Conservation (phyloP, 1,284 basidiomycete species). For the Cryptococcus jaspeensis region DNA sequence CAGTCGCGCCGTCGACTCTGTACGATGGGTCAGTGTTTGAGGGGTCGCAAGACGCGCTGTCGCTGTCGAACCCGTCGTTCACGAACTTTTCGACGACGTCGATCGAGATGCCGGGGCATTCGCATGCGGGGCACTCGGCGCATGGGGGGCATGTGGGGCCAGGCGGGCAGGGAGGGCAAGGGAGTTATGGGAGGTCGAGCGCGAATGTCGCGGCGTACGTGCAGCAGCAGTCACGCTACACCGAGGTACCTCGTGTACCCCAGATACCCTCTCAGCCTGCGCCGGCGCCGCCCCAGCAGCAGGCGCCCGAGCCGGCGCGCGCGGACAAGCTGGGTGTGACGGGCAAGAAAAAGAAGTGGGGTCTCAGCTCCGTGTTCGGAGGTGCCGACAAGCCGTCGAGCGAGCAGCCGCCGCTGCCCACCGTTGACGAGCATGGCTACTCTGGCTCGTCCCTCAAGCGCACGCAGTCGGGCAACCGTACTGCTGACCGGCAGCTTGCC, state of each 20-base stretch:
- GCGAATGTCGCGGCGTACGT: constrained; percentile 30
- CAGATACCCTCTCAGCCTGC: background rate
- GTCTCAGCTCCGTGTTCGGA: constrained; percentile 64
- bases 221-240: constrained; percentile 19
- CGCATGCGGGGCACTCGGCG: too few species aligned
- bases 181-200: background rate
- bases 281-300: constrained; percentile 12
- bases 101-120: constrained; percentile 4
- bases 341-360: constrained; percentile 54
- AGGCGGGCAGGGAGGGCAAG: too few species aligned
- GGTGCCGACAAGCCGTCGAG: constrained; percentile 63
- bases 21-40: constrained; percentile 30
- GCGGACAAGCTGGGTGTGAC: constrained; percentile 20
- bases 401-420: constrained; percentile 60
- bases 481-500: constrained; percentile 62
- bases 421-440: constrained; percentile 59
- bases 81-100: constrained; percentile 14
- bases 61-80: constrained; percentile 21
- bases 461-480: constrained; percentile 69
- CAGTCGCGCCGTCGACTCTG: constrained; percentile 14
- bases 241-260: background rate
- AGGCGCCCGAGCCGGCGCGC: constrained; percentile 19
- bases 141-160: too few species aligned
- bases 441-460: constrained; percentile 70
- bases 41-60: constrained; percentile 5